A percentile compares a stretch with the other conserved stretches of the same genome.
Evolutionary conservation across 805 yeast species (phyloP).

Genomic region (Wickerhamomyces chambardii): DNA sequence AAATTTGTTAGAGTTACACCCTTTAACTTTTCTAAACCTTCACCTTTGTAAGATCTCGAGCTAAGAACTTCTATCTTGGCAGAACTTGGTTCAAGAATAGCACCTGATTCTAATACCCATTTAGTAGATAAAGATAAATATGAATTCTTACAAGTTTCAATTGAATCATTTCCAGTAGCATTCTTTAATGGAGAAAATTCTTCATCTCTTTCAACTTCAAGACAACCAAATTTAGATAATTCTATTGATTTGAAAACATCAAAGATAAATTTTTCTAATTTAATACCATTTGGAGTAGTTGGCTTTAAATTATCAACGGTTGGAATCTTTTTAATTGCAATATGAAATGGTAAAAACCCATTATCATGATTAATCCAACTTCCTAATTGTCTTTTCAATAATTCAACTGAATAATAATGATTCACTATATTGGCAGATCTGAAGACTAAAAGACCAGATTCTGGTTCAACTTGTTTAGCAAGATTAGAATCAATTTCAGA

Average conservation of each 20-base stretch:
- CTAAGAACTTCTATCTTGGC: constrained; percentile 72
- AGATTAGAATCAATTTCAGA: constrained; percentile 78
- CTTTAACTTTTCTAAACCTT: constrained; percentile 48
- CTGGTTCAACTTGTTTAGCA: constrained; percentile 42
- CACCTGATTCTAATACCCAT: constrained; percentile 76
- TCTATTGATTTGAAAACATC: constrained; percentile 85
- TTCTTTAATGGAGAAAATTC: constrained; percentile 96
- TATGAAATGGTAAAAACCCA: constrained; percentile 74
- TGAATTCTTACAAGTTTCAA: constrained; percentile 67
- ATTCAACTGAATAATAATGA: constrained; percentile 85
- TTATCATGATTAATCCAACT: constrained; percentile 61
- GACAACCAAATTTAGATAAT: constrained; percentile 70
- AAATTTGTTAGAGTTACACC: constrained; percentile 31
- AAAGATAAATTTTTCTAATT: constrained; percentile 93
- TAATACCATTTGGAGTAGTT: constrained; percentile 78
- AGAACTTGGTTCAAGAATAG: constrained; percentile 32
- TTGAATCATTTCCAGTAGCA: constrained; percentile 80
- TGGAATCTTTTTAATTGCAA: constrained; percentile 87
- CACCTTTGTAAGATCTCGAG: constrained; percentile 65
- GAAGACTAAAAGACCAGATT: constrained; percentile 53
- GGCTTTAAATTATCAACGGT: constrained; percentile 50
- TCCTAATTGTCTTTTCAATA: constrained; percentile 50
- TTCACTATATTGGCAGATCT: constrained; percentile 97
- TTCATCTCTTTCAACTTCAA: constrained; percentile 77
- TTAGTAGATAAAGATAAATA: constrained; percentile 57